phyloP scores from a whole-genome alignment of 1,284 basidiomycete species.

The Pseudozyma sp. region DNA sequence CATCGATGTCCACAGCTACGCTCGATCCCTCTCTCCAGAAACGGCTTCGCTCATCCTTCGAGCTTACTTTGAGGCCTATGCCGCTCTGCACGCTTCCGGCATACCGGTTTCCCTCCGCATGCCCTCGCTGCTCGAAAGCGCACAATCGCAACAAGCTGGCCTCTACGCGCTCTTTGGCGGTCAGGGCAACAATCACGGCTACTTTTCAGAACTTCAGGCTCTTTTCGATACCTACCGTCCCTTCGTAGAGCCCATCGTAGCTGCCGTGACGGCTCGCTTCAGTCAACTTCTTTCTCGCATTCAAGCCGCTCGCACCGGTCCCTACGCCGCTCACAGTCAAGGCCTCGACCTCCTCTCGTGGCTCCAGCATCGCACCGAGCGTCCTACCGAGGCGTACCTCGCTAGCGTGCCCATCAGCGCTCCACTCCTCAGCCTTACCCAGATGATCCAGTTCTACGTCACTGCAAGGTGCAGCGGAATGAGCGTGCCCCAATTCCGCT shows the following conservation, averaged over 20 bases:
- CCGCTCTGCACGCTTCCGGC: conserved; percentile 75
- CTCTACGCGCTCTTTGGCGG: conserved; percentile 94
- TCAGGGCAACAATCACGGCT: conserved; percentile 91
- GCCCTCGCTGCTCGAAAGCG: conserved; percentile 71
- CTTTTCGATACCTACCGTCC: conserved; percentile 90
- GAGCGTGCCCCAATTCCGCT: conserved; percentile 81
- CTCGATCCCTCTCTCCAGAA: conserved; percentile 79
- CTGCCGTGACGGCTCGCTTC: conserved; percentile 3
- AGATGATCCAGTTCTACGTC: conserved; percentile 89
- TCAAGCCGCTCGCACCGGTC: conserved; percentile 48
- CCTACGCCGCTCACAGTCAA: conserved; percentile 56
- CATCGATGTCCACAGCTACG: conserved; percentile 78
- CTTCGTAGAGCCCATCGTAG: conserved; percentile 80
- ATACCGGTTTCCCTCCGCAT: conserved; percentile 33
- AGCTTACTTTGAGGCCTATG: conserved; percentile 82
- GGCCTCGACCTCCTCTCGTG: conserved; percentile 85
- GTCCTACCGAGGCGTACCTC: conserved; percentile 84
- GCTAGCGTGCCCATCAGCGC: conserved; percentile 92
- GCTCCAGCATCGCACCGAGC: conserved; percentile 78
- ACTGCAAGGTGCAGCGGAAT: conserved; percentile 79
- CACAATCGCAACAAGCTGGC: conserved; percentile 73
- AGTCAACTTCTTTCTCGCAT: not conserved
- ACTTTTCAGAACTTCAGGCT: conserved; percentile 91
- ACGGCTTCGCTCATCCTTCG: conserved; percentile 80
- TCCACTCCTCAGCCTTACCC: conserved; percentile 92